These are phyloP conservation scores for Edaphochlamys debaryana DNA, from an alignment of 139 green algal genomes.

Conservation along the genomic window DNA sequence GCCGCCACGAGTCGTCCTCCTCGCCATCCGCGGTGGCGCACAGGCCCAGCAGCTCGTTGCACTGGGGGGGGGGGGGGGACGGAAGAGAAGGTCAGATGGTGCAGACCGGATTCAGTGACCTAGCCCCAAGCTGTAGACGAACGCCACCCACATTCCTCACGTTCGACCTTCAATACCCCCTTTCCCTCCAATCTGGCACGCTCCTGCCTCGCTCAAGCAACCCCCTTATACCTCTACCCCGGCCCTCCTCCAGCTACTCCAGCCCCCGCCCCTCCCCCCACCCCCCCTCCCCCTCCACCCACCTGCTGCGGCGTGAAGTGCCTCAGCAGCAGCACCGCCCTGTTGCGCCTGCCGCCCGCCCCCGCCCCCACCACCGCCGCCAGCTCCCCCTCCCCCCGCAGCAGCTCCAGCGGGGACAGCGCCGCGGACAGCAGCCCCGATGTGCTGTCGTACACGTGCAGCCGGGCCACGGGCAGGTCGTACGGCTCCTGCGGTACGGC, in stretches of 20 bases:
- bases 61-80: not conserved
- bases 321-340: constrained; percentile 56
- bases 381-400: constrained; percentile 47
- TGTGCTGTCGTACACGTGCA: constrained; percentile 18
- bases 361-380: constrained; percentile 13
- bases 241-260: no score
- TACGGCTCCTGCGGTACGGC: constrained; percentile 61
- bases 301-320: constrained; percentile 58
- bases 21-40: not conserved
- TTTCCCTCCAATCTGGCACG: no score
- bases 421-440: not conserved
- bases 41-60: not conserved
- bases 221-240: no score
- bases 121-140: no score
- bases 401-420: constrained; percentile 51
- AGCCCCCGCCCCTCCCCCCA: not conserved
- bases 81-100: no score
- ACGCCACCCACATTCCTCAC: no score
- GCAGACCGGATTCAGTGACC: no score
- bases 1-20: constrained; percentile 7
- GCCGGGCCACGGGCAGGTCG: constrained; percentile 40
- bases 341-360: constrained; percentile 11
- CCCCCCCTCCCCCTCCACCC: not conserved
- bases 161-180: no score
- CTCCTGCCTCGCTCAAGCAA: no score